Conservation (phyloP, 768 basidiomycete species). For the Clitopilus passeckerianus region DNA sequence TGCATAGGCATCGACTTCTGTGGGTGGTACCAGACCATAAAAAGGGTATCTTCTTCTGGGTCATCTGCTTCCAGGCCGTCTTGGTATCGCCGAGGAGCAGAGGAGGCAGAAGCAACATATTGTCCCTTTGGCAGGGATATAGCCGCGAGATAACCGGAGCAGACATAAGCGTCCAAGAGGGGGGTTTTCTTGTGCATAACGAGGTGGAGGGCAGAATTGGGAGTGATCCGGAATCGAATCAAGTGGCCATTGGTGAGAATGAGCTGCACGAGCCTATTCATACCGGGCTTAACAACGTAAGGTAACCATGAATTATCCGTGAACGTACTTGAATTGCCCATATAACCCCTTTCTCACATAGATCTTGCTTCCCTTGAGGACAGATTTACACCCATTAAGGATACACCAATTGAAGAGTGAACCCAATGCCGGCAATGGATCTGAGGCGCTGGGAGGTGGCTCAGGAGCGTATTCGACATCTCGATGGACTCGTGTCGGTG, state of each 20-base stretch:
- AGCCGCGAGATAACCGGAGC: constrained; percentile 81
- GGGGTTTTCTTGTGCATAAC: constrained; percentile 50
- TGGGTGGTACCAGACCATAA: constrained; percentile 71
- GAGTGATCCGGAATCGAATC: constrained; percentile 63
- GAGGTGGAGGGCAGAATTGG: constrained; percentile 51
- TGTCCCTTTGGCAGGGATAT: constrained; percentile 61
- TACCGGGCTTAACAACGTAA: constrained; percentile 1
- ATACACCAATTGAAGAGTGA: constrained; percentile 86
- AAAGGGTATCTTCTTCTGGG: constrained; percentile 81
- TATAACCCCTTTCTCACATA: constrained; percentile 66
- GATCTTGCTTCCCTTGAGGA: constrained; percentile 68
- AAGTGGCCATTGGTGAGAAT: constrained; percentile 75
- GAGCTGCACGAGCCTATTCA: constrained; percentile 58
- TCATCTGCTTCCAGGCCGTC: constrained; percentile 91
- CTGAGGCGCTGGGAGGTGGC: constrained; percentile 45
- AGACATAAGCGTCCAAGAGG: constrained; percentile 74
- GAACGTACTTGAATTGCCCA: constrained; percentile 74
- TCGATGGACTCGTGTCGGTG: constrained; percentile 37
- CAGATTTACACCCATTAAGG: constrained; percentile 71
- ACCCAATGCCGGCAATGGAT: constrained; percentile 51
- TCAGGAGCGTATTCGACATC: constrained; percentile 43
- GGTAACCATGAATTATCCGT: background rate
- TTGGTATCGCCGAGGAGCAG: constrained; percentile 70
- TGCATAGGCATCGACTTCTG: constrained; percentile 21
- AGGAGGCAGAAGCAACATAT: constrained; percentile 46